phyloP scores from a whole-genome alignment of 441 rosid genomes.

The Codiaeum variegatum region DNA sequence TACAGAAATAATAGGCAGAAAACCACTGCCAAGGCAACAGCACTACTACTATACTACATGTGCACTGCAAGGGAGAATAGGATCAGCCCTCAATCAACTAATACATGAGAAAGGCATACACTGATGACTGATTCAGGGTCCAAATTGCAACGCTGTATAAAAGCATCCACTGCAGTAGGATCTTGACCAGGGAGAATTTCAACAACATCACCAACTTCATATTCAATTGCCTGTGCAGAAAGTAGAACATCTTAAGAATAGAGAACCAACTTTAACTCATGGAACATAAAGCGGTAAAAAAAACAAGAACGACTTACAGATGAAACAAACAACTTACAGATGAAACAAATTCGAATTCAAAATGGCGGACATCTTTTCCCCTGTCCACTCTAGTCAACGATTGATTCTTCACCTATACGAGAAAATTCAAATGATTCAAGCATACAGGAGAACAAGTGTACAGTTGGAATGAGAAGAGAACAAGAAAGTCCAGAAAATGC shows the following conservation, averaged over 20 bases:
- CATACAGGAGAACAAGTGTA: background rate
- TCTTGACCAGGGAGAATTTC: constrained; percentile 83
- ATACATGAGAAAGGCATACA: constrained; percentile 38
- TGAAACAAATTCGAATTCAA: constrained; percentile 78
- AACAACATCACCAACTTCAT: constrained; percentile 84
- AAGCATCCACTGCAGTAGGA: constrained; percentile 62
- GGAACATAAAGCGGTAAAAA: background rate
- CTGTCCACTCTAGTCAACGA: constrained; percentile 53
- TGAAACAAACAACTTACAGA: constrained; percentile 65
- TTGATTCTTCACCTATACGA: constrained; percentile 54
- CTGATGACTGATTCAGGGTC: constrained; percentile 74
- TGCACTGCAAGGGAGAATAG: background rate
- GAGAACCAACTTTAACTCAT: background rate
- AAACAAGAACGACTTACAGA: constrained; percentile 44
- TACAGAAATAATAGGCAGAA: background rate
- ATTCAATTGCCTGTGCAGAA: constrained; percentile 42
- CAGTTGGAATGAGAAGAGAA: background rate
- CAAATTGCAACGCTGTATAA: constrained; percentile 65
- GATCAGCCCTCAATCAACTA: background rate
- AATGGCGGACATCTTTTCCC: constrained; percentile 86
- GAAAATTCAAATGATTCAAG: constrained; percentile 14
- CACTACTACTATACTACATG: background rate
- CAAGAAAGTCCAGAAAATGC: background rate
- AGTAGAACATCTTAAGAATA: constrained; percentile 16
- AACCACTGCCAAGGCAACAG: background rate